Base-by-base conservation (phyloP, 2,329 filamentous ascomycete genomes). In the Aspergillus niger region DNA sequence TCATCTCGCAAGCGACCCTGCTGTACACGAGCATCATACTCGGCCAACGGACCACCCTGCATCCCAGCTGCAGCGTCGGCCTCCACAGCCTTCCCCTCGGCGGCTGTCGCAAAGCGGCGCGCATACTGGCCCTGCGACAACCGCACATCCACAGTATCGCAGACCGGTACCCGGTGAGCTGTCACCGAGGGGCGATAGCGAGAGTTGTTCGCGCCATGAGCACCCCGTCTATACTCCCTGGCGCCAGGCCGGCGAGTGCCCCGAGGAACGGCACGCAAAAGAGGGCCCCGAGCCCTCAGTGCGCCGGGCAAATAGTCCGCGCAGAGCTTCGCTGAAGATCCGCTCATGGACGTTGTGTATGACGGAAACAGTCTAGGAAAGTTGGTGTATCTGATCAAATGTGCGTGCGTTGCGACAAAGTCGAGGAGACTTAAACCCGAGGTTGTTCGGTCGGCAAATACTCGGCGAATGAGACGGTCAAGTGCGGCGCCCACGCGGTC, bases 11-110 rank as follows among this genome's bases (percentile, higher is more conserved):
- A 76, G 52, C 86, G 81, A 10, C 92, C 91, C 47, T 82, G 80
- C 50, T 87, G 82, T 8, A 99, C 93, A 50, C 94, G 86, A 61
- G 84, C 82, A 74, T 97, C 90, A 76, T 99, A 99, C 76, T 98
- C 94, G 65, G 88, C 85, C 71, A 98, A 83, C 2, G 95, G 95
- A 0, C 93, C 93, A 63, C 72, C 71, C 26, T 59, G 57, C 30
- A 64, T 61, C n/a, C 61, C 43, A 57, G 58, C 44, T 52, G 55
- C 48, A 26, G 43, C 38, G 11, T 52, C 61, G 8, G 28, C 24
- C 10, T 44, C 13, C 52, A 48, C 59, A 26, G 20, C 30, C 52
- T 63, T 59, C 55, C 59, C 57, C 36, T 53, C 57, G 50, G 55
- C 60, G 44, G 38, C 63, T 11, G 66, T 65, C 54, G 68, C 68